Evolutionary conservation across 192 early-diverging fungal species (phyloP), one percentile per base, ranked within the genome.

Genomic region (Physocladia obscura): DNA sequence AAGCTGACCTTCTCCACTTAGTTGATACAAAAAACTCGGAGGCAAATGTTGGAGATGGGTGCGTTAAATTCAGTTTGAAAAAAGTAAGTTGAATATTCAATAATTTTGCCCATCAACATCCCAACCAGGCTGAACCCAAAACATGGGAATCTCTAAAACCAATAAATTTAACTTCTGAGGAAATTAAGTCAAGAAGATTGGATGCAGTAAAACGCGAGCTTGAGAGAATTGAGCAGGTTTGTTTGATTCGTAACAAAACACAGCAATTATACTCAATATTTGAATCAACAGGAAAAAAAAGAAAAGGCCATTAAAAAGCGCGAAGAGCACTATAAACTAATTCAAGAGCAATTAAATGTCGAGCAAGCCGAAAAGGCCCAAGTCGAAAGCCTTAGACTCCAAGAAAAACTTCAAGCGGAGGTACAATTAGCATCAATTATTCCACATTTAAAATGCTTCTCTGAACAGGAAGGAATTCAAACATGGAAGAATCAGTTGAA

Each of bases 261-360:
- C 40, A 44, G 11, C 40, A 44, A 44, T 44, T n/a, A 44, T 13
- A n/a, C n/a, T 67, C 4, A 31, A 24, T 75, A 3, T 34, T 38
- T 2, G 26, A 74, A 75, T n/a, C 52, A 69, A 37, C 50, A 74
- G 57, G 37, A 67, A 54, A 77, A 75, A 55, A 55, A 76, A 37
- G 61, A 67, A 22, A 74, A 69, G 50, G 49, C 57, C 38, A 58
- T 71, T 3, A 58, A 62, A 40, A 76, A 76, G 38, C 62, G 77
- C 15, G 75, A 75, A 38, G 70, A 77, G 39, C 75, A 81, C 38
- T 73, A 73, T 24, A 48, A 40, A 26, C 44, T 80, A 62, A 71
- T 85, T 36, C 73, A 79, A 49, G 69, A 74, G 67, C 84, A 85
- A 67, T 74, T 85, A 5, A 75, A 79, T 21, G 81, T 82, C 13